Conservation (phyloP, 768 basidiomycete genomes). For the Phylloporus rhodoxanthus region DNA sequence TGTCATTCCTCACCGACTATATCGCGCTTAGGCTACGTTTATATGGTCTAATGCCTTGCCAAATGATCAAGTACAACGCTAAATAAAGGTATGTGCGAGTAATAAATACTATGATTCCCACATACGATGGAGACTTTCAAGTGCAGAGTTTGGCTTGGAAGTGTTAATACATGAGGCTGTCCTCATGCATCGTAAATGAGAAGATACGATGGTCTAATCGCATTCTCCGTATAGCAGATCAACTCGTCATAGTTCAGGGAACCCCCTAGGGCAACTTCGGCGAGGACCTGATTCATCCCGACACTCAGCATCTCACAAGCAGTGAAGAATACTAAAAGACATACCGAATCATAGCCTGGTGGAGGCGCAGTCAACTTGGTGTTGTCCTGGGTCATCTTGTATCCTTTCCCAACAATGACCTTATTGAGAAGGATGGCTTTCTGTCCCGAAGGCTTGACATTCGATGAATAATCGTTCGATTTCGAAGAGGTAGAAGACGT, state of each 20-base stretch:
- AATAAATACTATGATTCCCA: slow-evolving; percentile 7
- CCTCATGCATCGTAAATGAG: slow-evolving; percentile 55
- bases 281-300: slow-evolving; percentile 46
- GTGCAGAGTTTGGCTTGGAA: slow-evolving; percentile 4
- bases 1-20: background rate
- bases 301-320: background rate
- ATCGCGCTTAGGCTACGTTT: no score
- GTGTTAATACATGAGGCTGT: background rate
- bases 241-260: slow-evolving; percentile 67
- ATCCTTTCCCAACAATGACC: slow-evolving; percentile 65
- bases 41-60: no score
- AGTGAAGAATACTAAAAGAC: slow-evolving; percentile 17
- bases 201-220: slow-evolving; percentile 65
- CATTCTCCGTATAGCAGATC: slow-evolving; percentile 65
- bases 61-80: background rate
- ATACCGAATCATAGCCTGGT: slow-evolving; percentile 59
- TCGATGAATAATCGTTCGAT: slow-evolving; percentile 68
- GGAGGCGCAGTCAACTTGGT: slow-evolving; percentile 52
- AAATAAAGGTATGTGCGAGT: background rate
- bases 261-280: slow-evolving; percentile 51
- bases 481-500: slow-evolving; percentile 78
- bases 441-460: slow-evolving; percentile 46
- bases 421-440: slow-evolving; percentile 72
- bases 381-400: slow-evolving; percentile 57
- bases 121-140: background rate